These are phyloP conservation scores for Myriosclerotinia duriaeana DNA, from an alignment of 2,329 filamentous ascomycete genomes.

Conservation along the genomic window DNA sequence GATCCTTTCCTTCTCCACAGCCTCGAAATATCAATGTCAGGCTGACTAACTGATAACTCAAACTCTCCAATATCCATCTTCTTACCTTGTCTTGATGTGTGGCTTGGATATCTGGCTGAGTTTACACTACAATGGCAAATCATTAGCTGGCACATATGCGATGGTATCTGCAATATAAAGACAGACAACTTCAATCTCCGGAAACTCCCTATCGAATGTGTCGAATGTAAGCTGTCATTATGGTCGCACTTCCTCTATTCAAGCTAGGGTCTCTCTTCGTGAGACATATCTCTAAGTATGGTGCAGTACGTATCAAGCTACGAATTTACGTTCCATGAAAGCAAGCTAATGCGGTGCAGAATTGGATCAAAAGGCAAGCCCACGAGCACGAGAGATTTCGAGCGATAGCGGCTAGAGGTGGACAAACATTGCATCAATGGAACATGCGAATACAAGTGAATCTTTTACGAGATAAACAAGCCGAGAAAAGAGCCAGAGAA, in stretches of 20 bases:
- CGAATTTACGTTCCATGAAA: not conserved
- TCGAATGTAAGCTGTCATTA: constrained; percentile 37
- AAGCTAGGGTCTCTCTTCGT: constrained; percentile 65
- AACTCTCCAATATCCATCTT: not conserved
- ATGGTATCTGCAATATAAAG: constrained; percentile 1
- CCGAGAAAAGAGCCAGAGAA: constrained; percentile 59
- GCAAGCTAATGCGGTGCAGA: constrained; percentile 46
- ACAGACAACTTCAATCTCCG: not conserved
- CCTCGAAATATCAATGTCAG: not conserved
- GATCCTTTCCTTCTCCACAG: not conserved
- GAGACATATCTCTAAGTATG: constrained; percentile 67
- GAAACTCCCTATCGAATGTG: not conserved
- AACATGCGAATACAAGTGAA: constrained; percentile 66
- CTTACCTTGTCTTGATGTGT: not conserved
- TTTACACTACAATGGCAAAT: not conserved
- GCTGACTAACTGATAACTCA: constrained; percentile 3
- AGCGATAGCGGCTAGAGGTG: constrained; percentile 59
- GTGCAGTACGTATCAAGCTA: constrained; percentile 53
- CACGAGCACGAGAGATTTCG: constrained; percentile 64
- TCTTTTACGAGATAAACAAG: constrained; percentile 56
- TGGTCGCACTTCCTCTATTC: constrained; percentile 67
- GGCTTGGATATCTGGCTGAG: not conserved
- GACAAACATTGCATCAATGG: constrained; percentile 63
- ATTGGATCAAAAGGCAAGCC: constrained; percentile 64
- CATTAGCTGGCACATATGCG: not conserved